Evolutionary conservation across 2,329 filamentous ascomycete genomes (phyloP), one percentile per base, ranked within the genome.

Genomic region (Metarhizium album): DNA sequence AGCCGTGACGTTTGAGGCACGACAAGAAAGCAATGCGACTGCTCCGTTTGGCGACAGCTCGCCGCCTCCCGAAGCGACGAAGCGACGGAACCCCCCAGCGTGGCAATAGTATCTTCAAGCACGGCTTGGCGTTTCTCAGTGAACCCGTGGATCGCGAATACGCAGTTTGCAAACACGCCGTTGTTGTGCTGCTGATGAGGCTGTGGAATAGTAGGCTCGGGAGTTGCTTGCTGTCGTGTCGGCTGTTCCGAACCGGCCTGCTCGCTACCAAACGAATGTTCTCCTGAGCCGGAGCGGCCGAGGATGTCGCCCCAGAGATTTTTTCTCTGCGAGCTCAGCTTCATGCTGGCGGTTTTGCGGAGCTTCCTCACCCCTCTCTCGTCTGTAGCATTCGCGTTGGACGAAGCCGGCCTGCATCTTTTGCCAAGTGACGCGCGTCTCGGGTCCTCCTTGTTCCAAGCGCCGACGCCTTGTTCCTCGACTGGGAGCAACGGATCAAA

Each of bases 221-320:
- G 50, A 14, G 51, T 50, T 18, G 46, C 50, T 23, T 52, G 40
- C 29, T 52, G 35, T 53, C 51, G 29, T 38, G 46, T n/a, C 47
- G 48, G 20, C 14, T 38, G 40, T 22, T 49, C 50, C 22, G 45
- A 51, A 8, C 55, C 48, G 14, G 55, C 54, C 1, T 53, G 53
- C 5, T 63, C 62, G 14, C 59, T 53, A 23, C 58, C 60, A 45
- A 66, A 64, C 0, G 67, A 67, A 52, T 63, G 62, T 38, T 68
- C 66, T 43, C 62, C 63, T 2, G 66, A 66, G 13, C 59, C 62
- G 22, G 67, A 59, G 64, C 50, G 58, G 9, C 82, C 82, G 23
- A 93, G 78, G 53, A 98, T 94, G 59, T 94, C 88, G 4, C 85
- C 85, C 91, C 91, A 97, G n/a, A 97, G 76, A 27, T 81, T 83